Base-by-base conservation (phyloP, 73 alveolate species). In the Paramecium bursaria region DNA sequence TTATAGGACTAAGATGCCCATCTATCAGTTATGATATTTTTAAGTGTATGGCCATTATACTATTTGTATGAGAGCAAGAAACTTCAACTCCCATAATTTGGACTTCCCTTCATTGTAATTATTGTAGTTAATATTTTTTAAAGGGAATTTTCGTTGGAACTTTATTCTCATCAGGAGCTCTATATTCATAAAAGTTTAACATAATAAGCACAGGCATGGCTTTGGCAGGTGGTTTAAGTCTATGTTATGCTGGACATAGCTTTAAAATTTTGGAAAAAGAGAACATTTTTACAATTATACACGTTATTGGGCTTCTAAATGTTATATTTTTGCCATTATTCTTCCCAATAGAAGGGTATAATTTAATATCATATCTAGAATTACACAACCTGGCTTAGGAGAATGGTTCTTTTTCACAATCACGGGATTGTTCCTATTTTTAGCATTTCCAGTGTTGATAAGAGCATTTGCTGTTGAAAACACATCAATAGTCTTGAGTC, bases 321-420 rank as follows among this genome's bases (percentile, higher is more conserved):
- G 23, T 67, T 10, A 67, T 67, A 14, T 67, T 67, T 35, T 6
- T 67, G 17, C 82, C 82, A 3, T 27, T 67, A 21, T 67, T 67
- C 60, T 67, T 67, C 26, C 82, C 82, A 14, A 67, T 67, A 4
- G 53, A 67, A 67, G 82, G 82, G 82, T 67, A 67, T 39, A 39
- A 7, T 3, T 15, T 29, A 29, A 29, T 0, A 10, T n/a, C 17
- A 39, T 33, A 4, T n/a, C 19, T 33, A 67, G 82, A 15, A 53
- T 67, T 67, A 11, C 22, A 39, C 44, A 31, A 35, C 82, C 82
- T 31, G 82, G 82, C 4, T 67, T 67, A 15, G 44, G 21, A 14
- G 82, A 67, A 42, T 67, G 82, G 82, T 25, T 67, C 11, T 67
- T 67, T 39, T 67, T 67, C 22, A 21, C 14, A 7, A 67, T 67